These are phyloP conservation scores for Cladophialophora carrionii DNA, from an alignment of 2,329 filamentous ascomycete species.

Conservation along the genomic window DNA sequence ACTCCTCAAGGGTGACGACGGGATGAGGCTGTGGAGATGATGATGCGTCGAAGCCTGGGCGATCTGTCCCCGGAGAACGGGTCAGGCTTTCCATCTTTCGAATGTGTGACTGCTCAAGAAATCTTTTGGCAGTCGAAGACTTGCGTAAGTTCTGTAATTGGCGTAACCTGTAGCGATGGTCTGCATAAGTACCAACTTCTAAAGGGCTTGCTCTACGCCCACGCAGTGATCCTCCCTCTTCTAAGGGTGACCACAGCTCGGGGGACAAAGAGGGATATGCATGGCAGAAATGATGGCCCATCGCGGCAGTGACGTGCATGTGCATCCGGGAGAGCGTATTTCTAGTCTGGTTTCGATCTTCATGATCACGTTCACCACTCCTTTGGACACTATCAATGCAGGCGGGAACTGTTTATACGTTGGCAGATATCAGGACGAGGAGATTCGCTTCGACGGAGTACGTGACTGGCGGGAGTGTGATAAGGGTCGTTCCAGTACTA, in stretches of 20 bases:
- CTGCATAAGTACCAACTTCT: neutral
- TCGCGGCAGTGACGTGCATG: neutral
- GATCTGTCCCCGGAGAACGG: too few species aligned
- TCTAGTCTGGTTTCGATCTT: neutral
- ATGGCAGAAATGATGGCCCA: neutral
- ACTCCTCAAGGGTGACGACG: neutral
- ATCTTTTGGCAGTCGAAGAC: neutral
- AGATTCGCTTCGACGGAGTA: neutral
- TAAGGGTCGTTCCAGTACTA: neutral
- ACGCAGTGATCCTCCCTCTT: neutral
- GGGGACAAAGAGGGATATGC: neutral
- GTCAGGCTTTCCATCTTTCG: neutral
- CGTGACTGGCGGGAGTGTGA: neutral
- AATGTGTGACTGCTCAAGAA: neutral
- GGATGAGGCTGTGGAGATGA: neutral
- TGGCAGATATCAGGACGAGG: neutral
- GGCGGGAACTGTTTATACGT: neutral
- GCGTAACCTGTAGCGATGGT: too few species aligned
- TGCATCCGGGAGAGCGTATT: neutral
- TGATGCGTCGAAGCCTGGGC: neutral
- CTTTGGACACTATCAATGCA: neutral
- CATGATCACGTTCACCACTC: neutral
- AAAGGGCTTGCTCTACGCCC: neutral
- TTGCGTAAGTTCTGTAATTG: neutral
- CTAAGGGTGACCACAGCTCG: neutral